phyloP scores from a whole-genome alignment of 306 rosid genomes.

The Senna tora region DNA sequence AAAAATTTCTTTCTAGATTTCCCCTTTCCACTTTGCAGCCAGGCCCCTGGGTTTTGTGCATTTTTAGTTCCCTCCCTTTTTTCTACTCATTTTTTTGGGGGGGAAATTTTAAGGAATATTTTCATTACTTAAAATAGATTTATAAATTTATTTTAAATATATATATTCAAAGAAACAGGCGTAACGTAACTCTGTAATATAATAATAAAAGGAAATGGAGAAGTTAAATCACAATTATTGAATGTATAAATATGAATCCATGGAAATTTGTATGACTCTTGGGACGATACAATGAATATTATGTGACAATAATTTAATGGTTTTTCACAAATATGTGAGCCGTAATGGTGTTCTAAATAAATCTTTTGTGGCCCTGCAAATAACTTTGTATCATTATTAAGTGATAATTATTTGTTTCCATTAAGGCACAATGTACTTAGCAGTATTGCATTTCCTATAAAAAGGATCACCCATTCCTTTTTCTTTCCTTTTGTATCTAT shows the following conservation, averaged over 20 bases:
- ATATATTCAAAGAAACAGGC: too few relatives aligned
- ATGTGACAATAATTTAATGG: too few relatives aligned
- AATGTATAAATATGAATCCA: not conserved
- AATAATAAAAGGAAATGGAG: too few relatives aligned
- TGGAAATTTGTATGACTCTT: not conserved
- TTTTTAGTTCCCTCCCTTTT: not conserved
- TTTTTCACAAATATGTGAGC: not conserved
- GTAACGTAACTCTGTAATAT: too few relatives aligned
- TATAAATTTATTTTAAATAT: too few relatives aligned
- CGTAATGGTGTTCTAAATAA: not conserved
- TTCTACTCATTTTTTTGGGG: too few relatives aligned
- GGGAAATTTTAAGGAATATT: too few relatives aligned
- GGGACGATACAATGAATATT: not conserved
- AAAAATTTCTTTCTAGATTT: not conserved
- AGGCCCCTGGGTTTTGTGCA: constrained; percentile 7
- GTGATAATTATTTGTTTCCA: not conserved
- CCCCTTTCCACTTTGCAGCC: not conserved
- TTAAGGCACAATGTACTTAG: not conserved
- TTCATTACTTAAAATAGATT: too few relatives aligned
- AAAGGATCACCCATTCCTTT: not conserved
- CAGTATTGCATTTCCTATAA: too few relatives aligned
- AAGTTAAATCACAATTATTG: not conserved
- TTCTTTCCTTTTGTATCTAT: not conserved
- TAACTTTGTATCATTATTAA: not conserved
- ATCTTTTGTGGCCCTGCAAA: not conserved